Conservation (phyloP, 2,329 filamentous ascomycete genomes). For the Allantophomopsis cytisporea region DNA sequence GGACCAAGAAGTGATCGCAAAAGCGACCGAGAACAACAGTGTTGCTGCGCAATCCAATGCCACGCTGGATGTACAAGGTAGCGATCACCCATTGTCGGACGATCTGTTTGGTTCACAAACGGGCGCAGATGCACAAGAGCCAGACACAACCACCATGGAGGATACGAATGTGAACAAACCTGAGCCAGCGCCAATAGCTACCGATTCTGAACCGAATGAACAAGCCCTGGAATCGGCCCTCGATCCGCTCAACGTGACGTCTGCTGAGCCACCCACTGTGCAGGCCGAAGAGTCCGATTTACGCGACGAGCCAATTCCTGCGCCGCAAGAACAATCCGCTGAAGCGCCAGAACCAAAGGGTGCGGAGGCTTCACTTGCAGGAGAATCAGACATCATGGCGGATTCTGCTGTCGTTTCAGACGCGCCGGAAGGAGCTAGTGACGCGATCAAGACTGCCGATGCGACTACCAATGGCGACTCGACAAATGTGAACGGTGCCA, state of each 20-base stretch:
- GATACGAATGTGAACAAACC: background rate
- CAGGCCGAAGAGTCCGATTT: constrained; percentile 18
- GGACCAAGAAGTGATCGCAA: background rate
- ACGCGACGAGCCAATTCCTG: constrained; percentile 7
- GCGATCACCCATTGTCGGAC: no score
- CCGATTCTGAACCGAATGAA: background rate
- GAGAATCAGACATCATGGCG: no score
- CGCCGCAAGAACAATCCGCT: background rate
- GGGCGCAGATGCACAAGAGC: background rate
- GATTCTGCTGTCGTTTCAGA: no score
- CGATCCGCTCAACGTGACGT: constrained; percentile 5
- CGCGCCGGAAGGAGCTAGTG: no score
- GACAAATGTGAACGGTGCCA: no score
- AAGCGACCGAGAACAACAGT: no score
- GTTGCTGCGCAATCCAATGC: no score
- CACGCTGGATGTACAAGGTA: no score
- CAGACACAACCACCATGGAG: background rate
- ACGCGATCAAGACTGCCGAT: no score
- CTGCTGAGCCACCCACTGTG: constrained; percentile 15
- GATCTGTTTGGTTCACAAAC: no score
- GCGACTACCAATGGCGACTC: no score
- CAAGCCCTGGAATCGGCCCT: constrained; percentile 3
- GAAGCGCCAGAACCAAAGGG: background rate
- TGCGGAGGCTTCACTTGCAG: background rate
- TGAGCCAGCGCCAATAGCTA: constrained; percentile 4